Conservation (phyloP, 2,329 filamentous ascomycete genomes). For the Rhinocladiella similis region DNA sequence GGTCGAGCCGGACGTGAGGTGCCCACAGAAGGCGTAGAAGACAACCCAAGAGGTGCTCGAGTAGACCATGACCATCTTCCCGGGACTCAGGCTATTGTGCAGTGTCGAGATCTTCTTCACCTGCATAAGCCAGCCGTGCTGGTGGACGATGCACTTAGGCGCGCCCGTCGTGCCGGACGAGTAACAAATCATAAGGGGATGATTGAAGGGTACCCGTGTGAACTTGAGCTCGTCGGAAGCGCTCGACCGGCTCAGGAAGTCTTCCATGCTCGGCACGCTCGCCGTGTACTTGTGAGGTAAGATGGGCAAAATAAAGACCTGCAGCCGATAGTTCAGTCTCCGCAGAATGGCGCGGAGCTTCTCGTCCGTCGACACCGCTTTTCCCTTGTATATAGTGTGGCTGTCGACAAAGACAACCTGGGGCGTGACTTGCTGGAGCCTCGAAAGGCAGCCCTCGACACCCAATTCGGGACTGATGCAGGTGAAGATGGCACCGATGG, state of each 20-base stretch:
- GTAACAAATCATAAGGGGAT: constrained; percentile 48
- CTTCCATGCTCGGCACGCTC: constrained; percentile 24
- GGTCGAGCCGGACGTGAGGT: constrained; percentile 42
- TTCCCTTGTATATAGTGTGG: constrained; percentile 26
- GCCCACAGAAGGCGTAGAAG: constrained; percentile 47
- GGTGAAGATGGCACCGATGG: constrained; percentile 45
- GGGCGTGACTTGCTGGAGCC: constrained; percentile 42
- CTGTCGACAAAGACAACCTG: constrained; percentile 42
- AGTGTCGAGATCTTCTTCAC: constrained; percentile 44
- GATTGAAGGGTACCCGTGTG: constrained; percentile 40
- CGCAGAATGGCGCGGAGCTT: constrained; percentile 5
- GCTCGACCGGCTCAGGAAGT: constrained; percentile 36
- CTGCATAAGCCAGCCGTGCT: constrained; percentile 45
- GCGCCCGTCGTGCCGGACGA: constrained; percentile 46
- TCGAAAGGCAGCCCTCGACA: constrained; percentile 34
- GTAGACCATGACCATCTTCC: constrained; percentile 47
- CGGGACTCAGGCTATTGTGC: constrained; percentile 43
- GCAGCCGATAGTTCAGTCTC: background rate
- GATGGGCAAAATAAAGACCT: background rate
- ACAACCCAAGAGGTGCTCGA: constrained; percentile 50
- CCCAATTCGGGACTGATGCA: constrained; percentile 45
- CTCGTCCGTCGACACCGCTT: background rate
- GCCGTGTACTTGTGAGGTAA: background rate
- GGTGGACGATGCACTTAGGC: constrained; percentile 49
- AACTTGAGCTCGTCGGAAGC: constrained; percentile 37